These are phyloP conservation scores for Candida yuanshanica DNA, from an alignment of 805 yeast genomes.

Conservation along the genomic window DNA sequence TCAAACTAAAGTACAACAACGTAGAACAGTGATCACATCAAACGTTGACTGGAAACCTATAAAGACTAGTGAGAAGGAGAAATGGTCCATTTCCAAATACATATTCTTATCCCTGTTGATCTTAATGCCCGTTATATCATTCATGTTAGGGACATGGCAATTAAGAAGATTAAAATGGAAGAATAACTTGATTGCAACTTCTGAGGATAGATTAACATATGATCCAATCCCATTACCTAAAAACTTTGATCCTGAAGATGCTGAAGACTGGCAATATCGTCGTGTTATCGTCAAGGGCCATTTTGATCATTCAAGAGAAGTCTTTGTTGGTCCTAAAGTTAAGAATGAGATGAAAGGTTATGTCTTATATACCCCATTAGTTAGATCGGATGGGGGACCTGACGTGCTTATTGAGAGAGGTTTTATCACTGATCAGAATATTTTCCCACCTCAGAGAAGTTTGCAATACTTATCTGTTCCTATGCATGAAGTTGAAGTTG, in stretches of 20 bases:
- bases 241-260: slow-evolving; percentile 54
- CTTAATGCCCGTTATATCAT: slow-evolving; percentile 83
- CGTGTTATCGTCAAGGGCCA: slow-evolving; percentile 71
- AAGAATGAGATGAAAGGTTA: slow-evolving; percentile 73
- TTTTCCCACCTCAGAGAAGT: slow-evolving; percentile 48
- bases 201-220: slow-evolving; percentile 75
- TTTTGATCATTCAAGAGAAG: slow-evolving; percentile 79
- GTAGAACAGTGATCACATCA: slow-evolving; percentile 47
- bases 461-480: slow-evolving; percentile 72
- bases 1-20: slow-evolving; percentile 12
- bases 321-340: slow-evolving; percentile 87
- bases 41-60: slow-evolving; percentile 85
- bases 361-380: slow-evolving; percentile 73
- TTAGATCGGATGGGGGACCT: slow-evolving; percentile 66
- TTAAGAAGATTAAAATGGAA: slow-evolving; percentile 84
- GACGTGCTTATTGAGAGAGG: slow-evolving; percentile 86
- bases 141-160: slow-evolving; percentile 93
- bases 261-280: slow-evolving; percentile 75
- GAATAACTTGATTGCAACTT: slow-evolving; percentile 68
- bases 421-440: slow-evolving; percentile 73
- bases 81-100: slow-evolving; percentile 23
- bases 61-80: slow-evolving; percentile 36
- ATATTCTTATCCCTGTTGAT: slow-evolving; percentile 34
- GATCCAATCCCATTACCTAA: slow-evolving; percentile 71
- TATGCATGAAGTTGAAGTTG: slow-evolving; percentile 52